Evolutionary conservation across 768 basidiomycete genomes (phyloP).

Genomic region (Podaxis pistillaris): DNA sequence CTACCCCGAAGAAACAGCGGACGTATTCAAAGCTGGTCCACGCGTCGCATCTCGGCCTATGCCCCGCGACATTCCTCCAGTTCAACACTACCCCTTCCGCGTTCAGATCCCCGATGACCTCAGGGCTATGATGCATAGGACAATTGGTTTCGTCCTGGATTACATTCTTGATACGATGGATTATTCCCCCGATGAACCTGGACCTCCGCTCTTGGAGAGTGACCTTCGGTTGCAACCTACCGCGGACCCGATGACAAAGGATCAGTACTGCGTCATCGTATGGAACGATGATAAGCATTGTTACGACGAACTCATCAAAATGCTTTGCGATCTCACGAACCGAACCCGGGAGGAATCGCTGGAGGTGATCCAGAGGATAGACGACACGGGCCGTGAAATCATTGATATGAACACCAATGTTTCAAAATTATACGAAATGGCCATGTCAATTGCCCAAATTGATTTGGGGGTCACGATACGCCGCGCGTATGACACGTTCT

Average conservation of each 20-base stretch:
- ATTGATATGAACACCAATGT: constrained; percentile 68
- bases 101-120: constrained; percentile 61
- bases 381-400: constrained; percentile 79
- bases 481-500: constrained; percentile 82
- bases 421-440: constrained; percentile 65
- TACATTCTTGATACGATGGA: constrained; percentile 83
- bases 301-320: constrained; percentile 79
- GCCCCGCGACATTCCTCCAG: constrained; percentile 54
- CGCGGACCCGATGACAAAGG: constrained; percentile 76
- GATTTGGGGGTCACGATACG: constrained; percentile 91
- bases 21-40: constrained; percentile 12
- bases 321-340: constrained; percentile 58
- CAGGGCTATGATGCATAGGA: constrained; percentile 70
- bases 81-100: constrained; percentile 59
- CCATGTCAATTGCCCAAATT: constrained; percentile 78
- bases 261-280: constrained; percentile 77
- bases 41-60: constrained; percentile 26
- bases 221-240: constrained; percentile 74
- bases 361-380: constrained; percentile 57
- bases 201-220: constrained; percentile 62
- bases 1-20: constrained; percentile 32
- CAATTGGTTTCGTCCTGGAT: constrained; percentile 76
- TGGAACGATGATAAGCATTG: constrained; percentile 99
- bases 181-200: constrained; percentile 76
- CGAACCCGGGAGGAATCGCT: constrained; percentile 57